A percentile compares a stretch with the other conserved stretches of the same genome.
phyloP scores from a whole-genome alignment of 352 stramenopile species.

The Phytophthora pisi region DNA sequence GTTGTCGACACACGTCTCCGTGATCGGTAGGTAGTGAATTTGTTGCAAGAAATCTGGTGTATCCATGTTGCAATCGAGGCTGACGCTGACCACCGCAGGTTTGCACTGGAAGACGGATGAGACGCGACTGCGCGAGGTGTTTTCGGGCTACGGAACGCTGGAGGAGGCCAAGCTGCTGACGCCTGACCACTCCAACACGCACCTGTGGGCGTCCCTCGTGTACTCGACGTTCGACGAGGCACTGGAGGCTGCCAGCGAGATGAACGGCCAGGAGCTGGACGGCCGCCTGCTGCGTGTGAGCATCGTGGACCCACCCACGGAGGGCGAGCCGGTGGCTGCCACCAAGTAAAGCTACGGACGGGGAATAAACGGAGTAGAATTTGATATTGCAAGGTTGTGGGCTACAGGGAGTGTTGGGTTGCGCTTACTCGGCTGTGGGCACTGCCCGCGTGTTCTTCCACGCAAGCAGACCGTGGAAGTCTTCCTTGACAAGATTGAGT shows the following conservation, averaged over 20 bases:
- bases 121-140: constrained; percentile 64
- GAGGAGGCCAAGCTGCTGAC: constrained; percentile 63
- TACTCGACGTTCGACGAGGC: constrained; percentile 78
- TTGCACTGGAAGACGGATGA: constrained; percentile 88
- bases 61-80: constrained; percentile 17
- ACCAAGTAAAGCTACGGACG: constrained; percentile 13
- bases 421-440: constrained; percentile 46
- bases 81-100: constrained; percentile 36
- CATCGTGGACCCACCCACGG: constrained; percentile 59
- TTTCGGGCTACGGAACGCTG: constrained; percentile 56
- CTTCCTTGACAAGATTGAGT: constrained; percentile 66
- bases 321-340: constrained; percentile 6
- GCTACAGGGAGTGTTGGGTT: not conserved
- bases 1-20: constrained; percentile 59
- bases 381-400: constrained; percentile 9
- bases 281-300: constrained; percentile 77
- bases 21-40: constrained; percentile 48
- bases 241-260: constrained; percentile 68
- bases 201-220: constrained; percentile 68
- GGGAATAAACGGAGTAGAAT: constrained; percentile 13
- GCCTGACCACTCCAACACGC: constrained; percentile 61
- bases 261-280: constrained; percentile 86
- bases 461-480: constrained; percentile 70
- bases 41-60: not conserved
- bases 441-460: constrained; percentile 82